phyloP scores from a whole-genome alignment of 768 basidiomycete species.

The Russula foetens region DNA sequence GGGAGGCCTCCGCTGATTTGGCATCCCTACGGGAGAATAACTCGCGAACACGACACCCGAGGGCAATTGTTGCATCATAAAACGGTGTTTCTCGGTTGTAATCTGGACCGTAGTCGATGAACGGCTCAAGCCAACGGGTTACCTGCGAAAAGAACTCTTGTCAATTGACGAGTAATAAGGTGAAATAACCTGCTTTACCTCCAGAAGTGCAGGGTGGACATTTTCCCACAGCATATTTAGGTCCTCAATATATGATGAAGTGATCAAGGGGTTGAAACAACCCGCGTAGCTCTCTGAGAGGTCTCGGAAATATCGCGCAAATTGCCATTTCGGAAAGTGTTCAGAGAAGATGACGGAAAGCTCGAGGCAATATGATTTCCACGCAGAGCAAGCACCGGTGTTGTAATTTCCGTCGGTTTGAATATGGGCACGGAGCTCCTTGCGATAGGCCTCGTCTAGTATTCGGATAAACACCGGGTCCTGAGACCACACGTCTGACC shows the following conservation, averaged over 20 bases:
- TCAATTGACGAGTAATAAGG: not conserved
- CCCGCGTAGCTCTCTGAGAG: not conserved
- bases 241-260: conserved; percentile 3
- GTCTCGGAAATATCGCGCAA: not conserved
- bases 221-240: not conserved
- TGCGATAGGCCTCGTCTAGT: conserved; percentile 1
- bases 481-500: not conserved
- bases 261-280: not conserved
- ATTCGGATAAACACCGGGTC: not conserved
- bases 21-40: not conserved
- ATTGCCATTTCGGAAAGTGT: not conserved
- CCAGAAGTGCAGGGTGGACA: conserved; percentile 2
- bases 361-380: conserved; percentile 7
- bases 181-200: not conserved
- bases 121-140: conserved; percentile 13
- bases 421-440: not conserved
- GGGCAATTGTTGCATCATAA: conserved; percentile 6
- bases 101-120: conserved; percentile 12
- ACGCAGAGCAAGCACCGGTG: not conserved
- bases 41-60: conserved; percentile 1
- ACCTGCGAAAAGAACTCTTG: not conserved
- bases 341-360: not conserved
- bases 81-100: not conserved
- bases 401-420: not conserved
- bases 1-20: not conserved